Evolutionary conservation across 75 land plant species (phyloP).

Genomic region (Isoetes taiwanensis): DNA sequence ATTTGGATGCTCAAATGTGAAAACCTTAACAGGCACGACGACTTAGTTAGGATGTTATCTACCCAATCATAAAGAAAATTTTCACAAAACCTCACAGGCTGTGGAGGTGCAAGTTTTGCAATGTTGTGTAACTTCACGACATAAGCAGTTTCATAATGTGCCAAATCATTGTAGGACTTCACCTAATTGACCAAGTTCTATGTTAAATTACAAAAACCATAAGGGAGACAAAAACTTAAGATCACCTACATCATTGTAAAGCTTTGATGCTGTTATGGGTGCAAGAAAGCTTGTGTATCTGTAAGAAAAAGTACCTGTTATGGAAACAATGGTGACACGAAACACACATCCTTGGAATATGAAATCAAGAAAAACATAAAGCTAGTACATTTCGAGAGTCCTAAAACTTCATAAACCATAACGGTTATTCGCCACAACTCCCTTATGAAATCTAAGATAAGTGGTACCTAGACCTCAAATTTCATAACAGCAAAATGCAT

Average conservation of each 20-base stretch:
- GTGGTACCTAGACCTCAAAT: no score
- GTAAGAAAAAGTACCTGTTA: conserved; percentile 11
- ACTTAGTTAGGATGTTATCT: no score
- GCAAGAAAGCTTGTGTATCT: conserved; percentile 95
- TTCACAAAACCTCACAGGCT: conserved; percentile 78
- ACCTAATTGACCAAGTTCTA: conserved; percentile 29
- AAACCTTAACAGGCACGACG: conserved; percentile 65
- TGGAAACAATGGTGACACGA: not conserved
- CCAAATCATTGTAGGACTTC: conserved; percentile 73
- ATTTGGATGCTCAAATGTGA: conserved; percentile 83
- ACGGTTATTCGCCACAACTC: no score
- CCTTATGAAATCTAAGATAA: no score
- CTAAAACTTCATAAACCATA: no score
- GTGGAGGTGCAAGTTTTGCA: conserved; percentile 70
- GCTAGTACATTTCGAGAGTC: not conserved
- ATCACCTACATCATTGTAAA: conserved; percentile 81
- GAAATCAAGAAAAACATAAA: conserved; percentile 2
- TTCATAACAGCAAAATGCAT: no score
- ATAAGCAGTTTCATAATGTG: conserved; percentile 97
- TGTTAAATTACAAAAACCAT: not conserved
- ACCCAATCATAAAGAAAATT: no score
- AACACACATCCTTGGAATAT: not conserved
- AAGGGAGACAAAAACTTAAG: not conserved
- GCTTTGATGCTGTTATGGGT: conserved; percentile 81
- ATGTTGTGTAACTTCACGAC: conserved; percentile 90